Evolutionary conservation across 2,329 filamentous ascomycete genomes (phyloP), one percentile per base, ranked within the genome.

Genomic region (Xylaria sp.): DNA sequence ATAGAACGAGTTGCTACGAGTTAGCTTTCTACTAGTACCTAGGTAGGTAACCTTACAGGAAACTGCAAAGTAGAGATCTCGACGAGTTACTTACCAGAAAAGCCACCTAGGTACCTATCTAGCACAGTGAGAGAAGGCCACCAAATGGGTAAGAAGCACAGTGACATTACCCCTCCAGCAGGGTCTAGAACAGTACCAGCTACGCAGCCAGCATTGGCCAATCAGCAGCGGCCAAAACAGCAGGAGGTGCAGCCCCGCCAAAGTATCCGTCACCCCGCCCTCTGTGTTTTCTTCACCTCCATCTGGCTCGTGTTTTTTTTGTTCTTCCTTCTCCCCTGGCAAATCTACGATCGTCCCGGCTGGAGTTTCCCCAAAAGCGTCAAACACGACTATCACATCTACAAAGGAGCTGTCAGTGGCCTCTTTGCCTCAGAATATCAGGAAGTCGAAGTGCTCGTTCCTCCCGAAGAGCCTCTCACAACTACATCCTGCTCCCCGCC

Each of bases 261-360:
- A 66, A 63, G 52, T 31, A 66, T 64, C 72, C 73, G 72, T 69
- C 76, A 77, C 77, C 77, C 77, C 77, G 73, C 76, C 72, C 71
- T 77, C 69, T 75, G 73, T 73, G 68, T 78, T 78, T 78, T 79
- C 73, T 78, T 77, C 74, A 75, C 73, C 71, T 72, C 73, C 66
- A 57, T 73, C 46, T 74, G 74, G 66, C 70, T 76, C 61, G 58
- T 76, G 46, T 75, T 78, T 77, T 76, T 78, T 70, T 64, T 78
- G 39, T 64, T 79, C 65, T 74, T 78, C 66, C 71, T 79, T 60
- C 72, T 75, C 39, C 73, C 76, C 74, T 77, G 76, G 76, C 71
- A 77, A 70, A 66, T 73, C 64, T 66, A 73, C 70, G 69, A 76
- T 73, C 76, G 76, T 72, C 74, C 73, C 69, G 72, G 72, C 66